phyloP scores from a whole-genome alignment of 2,329 filamentous ascomycete species.

The Colletotrichum sp. region DNA sequence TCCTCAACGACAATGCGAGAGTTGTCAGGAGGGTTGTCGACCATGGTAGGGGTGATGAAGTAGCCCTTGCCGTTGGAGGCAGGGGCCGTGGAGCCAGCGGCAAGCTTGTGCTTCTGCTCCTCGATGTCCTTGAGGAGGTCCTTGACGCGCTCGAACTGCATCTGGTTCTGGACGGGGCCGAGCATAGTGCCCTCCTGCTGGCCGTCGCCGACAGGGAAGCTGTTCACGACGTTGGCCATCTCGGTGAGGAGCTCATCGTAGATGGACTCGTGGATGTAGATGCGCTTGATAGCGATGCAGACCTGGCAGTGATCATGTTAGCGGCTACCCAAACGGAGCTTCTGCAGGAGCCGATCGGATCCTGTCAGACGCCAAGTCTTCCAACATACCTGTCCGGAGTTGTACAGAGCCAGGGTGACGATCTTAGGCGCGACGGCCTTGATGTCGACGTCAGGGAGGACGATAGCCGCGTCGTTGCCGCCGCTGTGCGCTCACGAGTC shows the following conservation, averaged over 20 bases:
- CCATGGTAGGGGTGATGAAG: slow-evolving; percentile 63
- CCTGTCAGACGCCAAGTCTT: background rate
- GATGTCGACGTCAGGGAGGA: slow-evolving; percentile 62
- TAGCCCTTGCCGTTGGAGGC: slow-evolving; percentile 48
- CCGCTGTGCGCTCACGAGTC: slow-evolving; percentile 33
- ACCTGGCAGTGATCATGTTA: slow-evolving; percentile 40
- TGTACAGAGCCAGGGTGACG: slow-evolving; percentile 58
- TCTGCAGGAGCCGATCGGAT: background rate
- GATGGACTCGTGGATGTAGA: slow-evolving; percentile 60
- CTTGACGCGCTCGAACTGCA: slow-evolving; percentile 59
- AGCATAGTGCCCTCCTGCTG: slow-evolving; percentile 29
- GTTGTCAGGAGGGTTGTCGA: slow-evolving; percentile 63
- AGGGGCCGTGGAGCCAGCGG: slow-evolving; percentile 34
- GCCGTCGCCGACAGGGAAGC: slow-evolving; percentile 16
- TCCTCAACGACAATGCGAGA: slow-evolving; percentile 62
- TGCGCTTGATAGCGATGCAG: slow-evolving; percentile 56
- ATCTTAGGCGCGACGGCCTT: slow-evolving; percentile 38
- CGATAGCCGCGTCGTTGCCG: slow-evolving; percentile 66
- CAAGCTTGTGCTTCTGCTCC: slow-evolving; percentile 19
- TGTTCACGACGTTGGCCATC: slow-evolving; percentile 18
- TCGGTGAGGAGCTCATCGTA: slow-evolving; percentile 37
- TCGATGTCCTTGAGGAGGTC: slow-evolving; percentile 19
- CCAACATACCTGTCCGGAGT: slow-evolving; percentile 50
- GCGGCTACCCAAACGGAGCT: background rate
- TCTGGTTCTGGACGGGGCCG: slow-evolving; percentile 67